Conservation (phyloP, 176 grass and related monocot species). For the Lolium perenne region DNA sequence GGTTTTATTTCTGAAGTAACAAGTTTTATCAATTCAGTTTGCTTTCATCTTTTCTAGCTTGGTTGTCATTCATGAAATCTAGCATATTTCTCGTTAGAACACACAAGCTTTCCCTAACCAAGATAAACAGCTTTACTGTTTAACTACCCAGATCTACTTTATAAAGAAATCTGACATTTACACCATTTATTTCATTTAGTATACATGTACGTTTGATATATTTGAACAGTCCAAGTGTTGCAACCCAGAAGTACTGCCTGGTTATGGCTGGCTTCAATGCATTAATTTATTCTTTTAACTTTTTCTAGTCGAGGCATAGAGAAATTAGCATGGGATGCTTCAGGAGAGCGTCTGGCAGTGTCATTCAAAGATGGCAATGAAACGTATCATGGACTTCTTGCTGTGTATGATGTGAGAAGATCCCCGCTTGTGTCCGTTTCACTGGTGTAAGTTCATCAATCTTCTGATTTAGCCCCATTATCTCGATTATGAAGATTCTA, state of each 20-base stretch:
- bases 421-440: conserved; percentile 77
- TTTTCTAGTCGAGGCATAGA: conserved; percentile 72
- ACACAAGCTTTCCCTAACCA: neutral
- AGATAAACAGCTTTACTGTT: conserved; percentile 6
- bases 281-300: conserved; percentile 50
- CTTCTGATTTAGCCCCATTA: conserved; percentile 1
- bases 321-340: conserved; percentile 91
- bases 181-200: conserved; percentile 3
- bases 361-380: conserved; percentile 89
- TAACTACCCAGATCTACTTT: neutral
- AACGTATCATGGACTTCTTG: conserved; percentile 77
- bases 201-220: neutral
- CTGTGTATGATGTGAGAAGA: conserved; percentile 87
- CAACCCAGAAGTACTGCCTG: neutral
- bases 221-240: conserved; percentile 1
- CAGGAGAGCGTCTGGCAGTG: conserved; percentile 88
- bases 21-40: neutral
- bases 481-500: conserved; percentile 16
- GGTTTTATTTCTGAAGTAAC: conserved; percentile 17
- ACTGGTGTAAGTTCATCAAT: conserved; percentile 68
- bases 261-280: neutral
- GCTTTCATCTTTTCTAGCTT: conserved; percentile 26
- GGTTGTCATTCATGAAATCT: conserved; percentile 7
- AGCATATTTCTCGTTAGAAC: neutral
- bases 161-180: neutral